Base-by-base conservation (phyloP, 805 yeast species). In the Saturnispora saitoi region DNA sequence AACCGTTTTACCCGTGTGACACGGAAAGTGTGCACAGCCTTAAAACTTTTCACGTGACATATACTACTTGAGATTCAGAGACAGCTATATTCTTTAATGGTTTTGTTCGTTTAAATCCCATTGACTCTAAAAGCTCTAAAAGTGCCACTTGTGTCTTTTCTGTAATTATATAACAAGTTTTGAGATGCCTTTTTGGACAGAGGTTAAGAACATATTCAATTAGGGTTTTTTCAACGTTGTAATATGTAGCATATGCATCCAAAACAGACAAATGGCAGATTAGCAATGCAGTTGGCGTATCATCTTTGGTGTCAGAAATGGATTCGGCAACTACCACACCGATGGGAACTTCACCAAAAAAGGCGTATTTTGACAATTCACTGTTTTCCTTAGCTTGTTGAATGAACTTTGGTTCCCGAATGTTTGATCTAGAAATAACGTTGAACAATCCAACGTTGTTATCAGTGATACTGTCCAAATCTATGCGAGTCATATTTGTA, bases 321-420 rank as follows among this genome's bases (percentile, higher is more conserved):
- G 71, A 64, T 54, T 70, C 72, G 48, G 84, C 82, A 51, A 81
- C 80, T 43, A 88, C 67, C 4, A 80, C 83, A 14, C 93, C 96
- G 4, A 88, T 91, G 7, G 95, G 88, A 5, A 85, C 76, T 58
- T 84, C 95, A 43, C 83, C 76, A 63, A 73, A 83, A 65, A 71
- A 85, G 0, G 69, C 76, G 32, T 80, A 66, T 58, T 81, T 73
- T 31, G 74, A 72, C 31, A 83, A 66, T 28, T 78, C 81, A 22
- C 71, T 78, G 1, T 70, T 58, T 2, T 70, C 67, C 24, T 73
- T 62, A 12, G 78, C 67, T 20, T 72, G 72, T 29, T 69, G 55
- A 53, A 80, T 80, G 73, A 82, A 81, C 2, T 65, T 54, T 1
- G 75, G 76, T 0, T 78, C 58, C 56, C 77, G 83, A 2, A 60